A percentile compares a stretch with the other conserved stretches of the same genome.
These are phyloP conservation scores for Excoecaria agallocha DNA, from an alignment of 345 rosid species.

Conservation along the genomic window DNA sequence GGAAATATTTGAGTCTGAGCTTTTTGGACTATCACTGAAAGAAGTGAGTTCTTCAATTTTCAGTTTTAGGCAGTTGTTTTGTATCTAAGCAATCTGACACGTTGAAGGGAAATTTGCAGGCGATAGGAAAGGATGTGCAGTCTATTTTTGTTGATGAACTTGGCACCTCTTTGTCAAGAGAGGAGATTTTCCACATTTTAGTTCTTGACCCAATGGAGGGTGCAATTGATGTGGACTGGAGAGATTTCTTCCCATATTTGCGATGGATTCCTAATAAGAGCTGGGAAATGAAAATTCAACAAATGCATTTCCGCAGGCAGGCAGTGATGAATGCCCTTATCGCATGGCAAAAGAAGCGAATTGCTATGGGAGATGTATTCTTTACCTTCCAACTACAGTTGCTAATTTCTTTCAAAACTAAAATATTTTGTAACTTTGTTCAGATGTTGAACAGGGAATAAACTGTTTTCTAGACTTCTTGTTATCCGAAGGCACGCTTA, in stretches of 20 bases:
- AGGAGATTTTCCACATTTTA: slow-evolving; percentile 49
- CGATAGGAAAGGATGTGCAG: slow-evolving; percentile 58
- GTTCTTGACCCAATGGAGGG: slow-evolving; percentile 79
- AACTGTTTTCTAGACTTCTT: slow-evolving; percentile 60
- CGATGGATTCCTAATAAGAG: slow-evolving; percentile 72
- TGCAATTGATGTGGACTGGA: slow-evolving; percentile 86
- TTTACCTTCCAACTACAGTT: background rate
- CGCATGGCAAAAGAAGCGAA: slow-evolving; percentile 42
- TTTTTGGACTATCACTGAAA: slow-evolving; percentile 63
- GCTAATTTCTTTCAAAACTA: background rate
- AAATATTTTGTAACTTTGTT: slow-evolving; percentile 2
- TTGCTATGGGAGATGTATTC: slow-evolving; percentile 52
- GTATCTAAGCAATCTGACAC: background rate
- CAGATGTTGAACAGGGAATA: slow-evolving; percentile 37
- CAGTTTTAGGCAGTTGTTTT: background rate
- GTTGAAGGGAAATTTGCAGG: slow-evolving; percentile 30
- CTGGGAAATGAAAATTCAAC: slow-evolving; percentile 49
- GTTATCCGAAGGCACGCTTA: slow-evolving; percentile 56
- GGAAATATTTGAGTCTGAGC: slow-evolving; percentile 66
- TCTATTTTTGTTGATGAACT: slow-evolving; percentile 70
- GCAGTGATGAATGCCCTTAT: slow-evolving; percentile 67
- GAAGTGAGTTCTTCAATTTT: slow-evolving; percentile 46
- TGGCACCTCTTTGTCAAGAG: slow-evolving; percentile 50
- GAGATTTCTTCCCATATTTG: slow-evolving; percentile 89
- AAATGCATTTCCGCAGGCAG: slow-evolving; percentile 46